These are phyloP conservation scores for Tillandsia fasciculata DNA, from an alignment of 176 grass and related monocot genomes.

Conservation along the genomic window DNA sequence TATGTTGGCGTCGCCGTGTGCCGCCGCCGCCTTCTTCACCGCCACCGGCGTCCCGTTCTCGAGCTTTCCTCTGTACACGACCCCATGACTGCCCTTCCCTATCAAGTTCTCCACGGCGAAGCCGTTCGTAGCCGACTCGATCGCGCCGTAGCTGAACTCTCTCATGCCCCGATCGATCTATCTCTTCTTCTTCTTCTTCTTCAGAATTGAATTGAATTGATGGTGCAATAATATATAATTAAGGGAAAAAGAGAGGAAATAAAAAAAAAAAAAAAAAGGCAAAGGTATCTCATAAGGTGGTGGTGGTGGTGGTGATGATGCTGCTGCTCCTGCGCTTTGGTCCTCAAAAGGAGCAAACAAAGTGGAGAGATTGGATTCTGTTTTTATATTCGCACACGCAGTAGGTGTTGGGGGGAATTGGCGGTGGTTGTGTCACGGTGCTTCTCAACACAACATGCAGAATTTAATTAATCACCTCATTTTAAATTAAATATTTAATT, in stretches of 20 bases:
- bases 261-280: constrained; percentile 32
- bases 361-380: constrained; percentile 10
- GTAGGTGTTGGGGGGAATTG: background rate
- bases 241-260: constrained; percentile 1
- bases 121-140: constrained; percentile 53
- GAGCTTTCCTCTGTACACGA: constrained; percentile 66
- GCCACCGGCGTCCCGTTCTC: constrained; percentile 29
- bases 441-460: too few relatives aligned
- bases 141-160: constrained; percentile 67
- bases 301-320: constrained; percentile 14
- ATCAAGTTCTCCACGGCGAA: constrained; percentile 59
- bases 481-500: too few relatives aligned
- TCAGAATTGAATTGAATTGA: constrained; percentile 17
- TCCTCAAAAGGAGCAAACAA: constrained; percentile 36
- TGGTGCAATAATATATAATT: constrained; percentile 28
- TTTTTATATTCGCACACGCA: background rate
- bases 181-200: background rate
- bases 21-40: constrained; percentile 48
- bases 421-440: background rate
- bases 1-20: constrained; percentile 46
- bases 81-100: constrained; percentile 90
- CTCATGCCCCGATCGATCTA: constrained; percentile 26
- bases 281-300: constrained; percentile 37
- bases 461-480: too few relatives aligned
- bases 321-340: constrained; percentile 33